Base-by-base conservation (phyloP, 345 rosid genomes). In the Aquilaria yunnanensis region DNA sequence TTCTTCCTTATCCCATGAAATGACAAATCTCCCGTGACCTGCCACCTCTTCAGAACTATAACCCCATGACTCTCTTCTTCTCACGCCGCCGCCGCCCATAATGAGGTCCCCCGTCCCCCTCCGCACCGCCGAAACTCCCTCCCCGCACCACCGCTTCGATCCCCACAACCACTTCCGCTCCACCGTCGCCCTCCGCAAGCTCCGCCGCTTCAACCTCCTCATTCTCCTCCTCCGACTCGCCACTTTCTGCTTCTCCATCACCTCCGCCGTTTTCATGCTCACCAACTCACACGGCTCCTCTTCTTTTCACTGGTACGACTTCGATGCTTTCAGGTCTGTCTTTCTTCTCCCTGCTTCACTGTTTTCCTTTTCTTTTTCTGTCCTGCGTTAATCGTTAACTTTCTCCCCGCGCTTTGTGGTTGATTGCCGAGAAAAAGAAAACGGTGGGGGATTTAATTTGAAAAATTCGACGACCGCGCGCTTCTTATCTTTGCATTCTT, bases 231-330 rank as follows among this genome's bases (percentile, higher is more conserved):
- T 90, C 67, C 86, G 98, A 3, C 67, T 90, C 60, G 77, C 92
- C 4, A 77, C 94, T 52, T 93, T 93, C 74, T 79, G 81, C 68
- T 90, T 93, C 87, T 79, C 87, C 4, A 77, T 93, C 72, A 85
- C 92, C 50, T 81, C 98, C 70, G 74, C 96, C 56, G 76, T 90
- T 72, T 93, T 93, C 82, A 90, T 84, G 90, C 83, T 80, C 81
- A 80, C 98, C 48, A 85, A 90, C 75, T 78, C 78, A 12, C 76
- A 87, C 12, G 86, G 83, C 56, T 62, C 88, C 72, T 64, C 31
- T 70, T 81, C 83, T 4, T 90, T 83, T 59, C 83, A 57, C 69
- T 94, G 97, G 99, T 82, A 70, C 76, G 89, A 88, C 66, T 94
- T 83, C 65, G 96, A 86, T 71, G 98, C 97, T 54, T 88, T 84